Conservation (phyloP, 305 asterid genomes). For the Fraxinus ornus region DNA sequence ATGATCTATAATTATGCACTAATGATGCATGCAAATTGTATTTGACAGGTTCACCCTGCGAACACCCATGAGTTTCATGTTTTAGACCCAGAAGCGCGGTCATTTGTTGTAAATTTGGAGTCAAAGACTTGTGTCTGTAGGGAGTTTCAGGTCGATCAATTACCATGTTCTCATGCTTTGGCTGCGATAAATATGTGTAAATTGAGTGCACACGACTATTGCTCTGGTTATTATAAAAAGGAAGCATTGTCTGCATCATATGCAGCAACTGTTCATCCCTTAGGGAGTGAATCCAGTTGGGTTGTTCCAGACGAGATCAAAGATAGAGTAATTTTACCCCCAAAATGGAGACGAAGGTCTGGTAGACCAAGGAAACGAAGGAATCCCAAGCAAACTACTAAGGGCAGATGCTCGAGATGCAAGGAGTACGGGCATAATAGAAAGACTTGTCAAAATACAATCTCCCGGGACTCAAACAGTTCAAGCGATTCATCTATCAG, state of each 20-base stretch:
- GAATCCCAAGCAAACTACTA: not conserved
- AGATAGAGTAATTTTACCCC: not conserved
- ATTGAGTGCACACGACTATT: not conserved
- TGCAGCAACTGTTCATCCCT: not conserved
- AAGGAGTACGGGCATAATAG: slow-evolving; percentile 7
- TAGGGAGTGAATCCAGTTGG: not conserved
- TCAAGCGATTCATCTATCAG: not conserved
- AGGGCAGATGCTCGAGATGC: slow-evolving; percentile 4
- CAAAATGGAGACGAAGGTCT: not conserved
- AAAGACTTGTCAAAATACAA: not conserved
- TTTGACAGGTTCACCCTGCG: not conserved
- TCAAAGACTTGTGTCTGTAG: not conserved
- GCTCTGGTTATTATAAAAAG: not conserved
- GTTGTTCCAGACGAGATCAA: not conserved
- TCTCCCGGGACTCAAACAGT: not conserved
- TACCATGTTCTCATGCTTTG: slow-evolving; percentile 2
- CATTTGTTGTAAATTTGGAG: slow-evolving; percentile 1
- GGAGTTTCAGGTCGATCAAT: slow-evolving; percentile 1
- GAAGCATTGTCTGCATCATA: not conserved
- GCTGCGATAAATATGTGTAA: slow-evolving; percentile 3
- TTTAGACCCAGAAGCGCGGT: not conserved
- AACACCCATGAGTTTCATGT: not conserved
- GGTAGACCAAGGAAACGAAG: not conserved
- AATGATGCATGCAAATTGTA: not conserved
- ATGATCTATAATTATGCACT: not conserved